A percentile compares a stretch with the other conserved stretches of the same genome.
phyloP scores from a whole-genome alignment of 2,329 filamentous ascomycete genomes.

The Exserohilum turcica region DNA sequence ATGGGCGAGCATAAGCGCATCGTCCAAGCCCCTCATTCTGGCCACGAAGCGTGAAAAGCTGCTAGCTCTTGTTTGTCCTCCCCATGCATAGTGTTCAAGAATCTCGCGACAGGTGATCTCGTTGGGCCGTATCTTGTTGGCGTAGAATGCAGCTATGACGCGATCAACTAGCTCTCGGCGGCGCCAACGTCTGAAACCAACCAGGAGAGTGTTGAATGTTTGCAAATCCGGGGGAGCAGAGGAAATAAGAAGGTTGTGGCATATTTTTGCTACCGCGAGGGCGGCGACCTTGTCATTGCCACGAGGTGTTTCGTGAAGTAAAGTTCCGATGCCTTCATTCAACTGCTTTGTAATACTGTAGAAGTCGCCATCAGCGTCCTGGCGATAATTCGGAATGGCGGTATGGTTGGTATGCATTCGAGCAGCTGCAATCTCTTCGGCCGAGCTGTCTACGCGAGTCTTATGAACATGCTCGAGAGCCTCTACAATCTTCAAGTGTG shows the following conservation, averaged over 20 bases:
- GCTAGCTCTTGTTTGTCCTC: slow-evolving; percentile 26
- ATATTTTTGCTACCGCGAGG: slow-evolving; percentile 47
- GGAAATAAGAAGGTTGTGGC: slow-evolving; percentile 69
- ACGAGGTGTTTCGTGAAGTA: slow-evolving; percentile 21
- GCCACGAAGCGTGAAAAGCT: slow-evolving; percentile 49
- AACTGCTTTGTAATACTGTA: slow-evolving; percentile 35
- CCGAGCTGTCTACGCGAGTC: slow-evolving; percentile 10
- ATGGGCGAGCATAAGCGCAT: slow-evolving; percentile 50
- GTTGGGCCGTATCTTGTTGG: slow-evolving; percentile 52
- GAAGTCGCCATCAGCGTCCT: slow-evolving; percentile 48
- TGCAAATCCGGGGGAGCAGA: slow-evolving; percentile 66
- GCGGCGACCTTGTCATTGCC: slow-evolving; percentile 20
- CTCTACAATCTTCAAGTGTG: slow-evolving; percentile 23
- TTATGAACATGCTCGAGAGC: slow-evolving; percentile 22
- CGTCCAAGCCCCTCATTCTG: slow-evolving; percentile 49
- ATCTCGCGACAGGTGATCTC: slow-evolving; percentile 52
- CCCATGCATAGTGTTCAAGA: slow-evolving; percentile 48
- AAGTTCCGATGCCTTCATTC: slow-evolving; percentile 37
- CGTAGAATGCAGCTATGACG: slow-evolving; percentile 41
- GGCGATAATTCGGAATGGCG: slow-evolving; percentile 41
- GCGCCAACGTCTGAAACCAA: slow-evolving; percentile 58
- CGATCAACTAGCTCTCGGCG: slow-evolving; percentile 30
- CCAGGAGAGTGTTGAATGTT: slow-evolving; percentile 73
- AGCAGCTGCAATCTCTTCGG: slow-evolving; percentile 18
- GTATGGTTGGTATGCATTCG: slow-evolving; percentile 14